Evolutionary conservation across 306 rosid species (phyloP).

Genomic region (Gastrolobium villosum): DNA sequence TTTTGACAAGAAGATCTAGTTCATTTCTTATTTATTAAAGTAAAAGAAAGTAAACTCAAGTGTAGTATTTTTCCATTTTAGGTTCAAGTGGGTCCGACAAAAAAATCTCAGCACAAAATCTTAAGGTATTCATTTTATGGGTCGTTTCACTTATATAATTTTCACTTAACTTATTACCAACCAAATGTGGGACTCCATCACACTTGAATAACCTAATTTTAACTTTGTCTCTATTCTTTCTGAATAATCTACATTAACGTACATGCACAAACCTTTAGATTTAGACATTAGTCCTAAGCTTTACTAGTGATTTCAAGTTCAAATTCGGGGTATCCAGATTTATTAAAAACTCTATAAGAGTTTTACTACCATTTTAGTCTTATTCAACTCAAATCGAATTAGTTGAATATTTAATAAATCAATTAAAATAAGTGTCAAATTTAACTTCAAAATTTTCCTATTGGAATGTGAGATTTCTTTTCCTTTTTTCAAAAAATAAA

Average conservation of each 20-base stretch:
- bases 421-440: conserved; percentile 1
- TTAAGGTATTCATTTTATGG: too few species aligned
- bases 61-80: neutral
- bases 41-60: conserved; percentile 25
- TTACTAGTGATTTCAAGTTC: too few species aligned
- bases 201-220: neutral
- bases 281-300: neutral
- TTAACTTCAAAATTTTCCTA: conserved; percentile 9
- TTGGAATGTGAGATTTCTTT: conserved; percentile 30
- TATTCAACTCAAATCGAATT: too few species aligned
- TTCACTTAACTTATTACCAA: too few species aligned
- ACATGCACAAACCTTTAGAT: neutral
- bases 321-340: too few species aligned
- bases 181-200: too few species aligned
- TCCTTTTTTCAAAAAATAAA: neutral
- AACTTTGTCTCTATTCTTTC: conserved; percentile 15
- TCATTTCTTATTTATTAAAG: conserved; percentile 12
- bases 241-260: neutral
- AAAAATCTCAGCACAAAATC: too few species aligned
- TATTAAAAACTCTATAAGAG: too few species aligned
- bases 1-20: neutral
- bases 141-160: too few species aligned
- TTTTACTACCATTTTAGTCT: too few species aligned
- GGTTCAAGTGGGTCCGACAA: too few species aligned
- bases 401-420: too few species aligned